Evolutionary conservation across 768 basidiomycete genomes (phyloP).

Genomic region (Xerocomellus intermedius): DNA sequence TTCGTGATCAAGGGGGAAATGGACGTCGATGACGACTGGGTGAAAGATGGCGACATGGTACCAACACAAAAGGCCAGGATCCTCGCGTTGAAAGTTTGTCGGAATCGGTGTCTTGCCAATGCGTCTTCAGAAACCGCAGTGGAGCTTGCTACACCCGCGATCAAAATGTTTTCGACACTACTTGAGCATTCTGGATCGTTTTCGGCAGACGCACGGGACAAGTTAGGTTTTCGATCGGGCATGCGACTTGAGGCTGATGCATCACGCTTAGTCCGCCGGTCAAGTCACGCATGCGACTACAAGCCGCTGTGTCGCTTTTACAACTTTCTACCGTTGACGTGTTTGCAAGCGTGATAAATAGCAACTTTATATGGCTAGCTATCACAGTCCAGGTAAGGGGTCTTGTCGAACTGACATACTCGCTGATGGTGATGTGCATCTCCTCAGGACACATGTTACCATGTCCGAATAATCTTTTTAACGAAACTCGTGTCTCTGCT

Average conservation of each 20-base stretch:
- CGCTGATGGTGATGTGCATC: background rate
- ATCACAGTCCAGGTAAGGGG: slow-evolving; percentile 70
- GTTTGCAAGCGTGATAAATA: slow-evolving; percentile 56
- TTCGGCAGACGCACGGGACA: slow-evolving; percentile 49
- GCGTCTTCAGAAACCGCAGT: slow-evolving; percentile 54
- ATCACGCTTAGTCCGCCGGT: slow-evolving; percentile 48
- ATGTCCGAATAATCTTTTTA: slow-evolving; percentile 79
- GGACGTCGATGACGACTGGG: slow-evolving; percentile 72
- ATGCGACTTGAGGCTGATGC: slow-evolving; percentile 11
- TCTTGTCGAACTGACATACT: background rate
- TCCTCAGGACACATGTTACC: slow-evolving; percentile 78
- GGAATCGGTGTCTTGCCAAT: slow-evolving; percentile 76
- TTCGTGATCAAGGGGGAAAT: slow-evolving; percentile 47
- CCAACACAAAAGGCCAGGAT: slow-evolving; percentile 67
- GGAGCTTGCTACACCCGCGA: slow-evolving; percentile 69
- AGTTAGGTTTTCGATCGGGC: slow-evolving; percentile 36
- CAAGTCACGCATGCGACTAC: slow-evolving; percentile 76
- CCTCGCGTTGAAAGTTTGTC: slow-evolving; percentile 73
- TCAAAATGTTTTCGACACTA: slow-evolving; percentile 74
- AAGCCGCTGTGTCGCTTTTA: slow-evolving; percentile 77
- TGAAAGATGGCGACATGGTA: slow-evolving; percentile 60
- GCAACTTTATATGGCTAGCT: slow-evolving; percentile 66
- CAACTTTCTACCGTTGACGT: slow-evolving; percentile 63
- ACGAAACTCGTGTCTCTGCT: slow-evolving; percentile 68
- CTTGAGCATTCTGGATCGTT: slow-evolving; percentile 69